Evolutionary conservation across 2,329 filamentous ascomycete genomes (phyloP).

Genomic region (Aspergillus glaucus): DNA sequence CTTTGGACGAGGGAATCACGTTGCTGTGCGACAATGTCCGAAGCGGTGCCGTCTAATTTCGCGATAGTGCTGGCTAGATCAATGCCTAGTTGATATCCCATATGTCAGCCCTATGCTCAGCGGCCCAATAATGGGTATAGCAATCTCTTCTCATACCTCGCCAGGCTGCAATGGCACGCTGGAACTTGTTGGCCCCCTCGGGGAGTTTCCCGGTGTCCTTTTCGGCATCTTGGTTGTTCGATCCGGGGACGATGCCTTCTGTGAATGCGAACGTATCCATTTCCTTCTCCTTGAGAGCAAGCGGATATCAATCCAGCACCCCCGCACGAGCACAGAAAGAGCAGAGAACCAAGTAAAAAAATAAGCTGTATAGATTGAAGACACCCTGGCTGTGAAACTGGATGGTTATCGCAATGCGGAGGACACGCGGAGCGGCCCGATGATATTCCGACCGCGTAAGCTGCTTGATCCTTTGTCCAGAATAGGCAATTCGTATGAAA

Average conservation of each 20-base stretch:
- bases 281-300: constrained; percentile 3
- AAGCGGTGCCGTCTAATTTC: constrained; percentile 84
- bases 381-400: not conserved
- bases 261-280: constrained; percentile 42
- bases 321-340: constrained; percentile 19
- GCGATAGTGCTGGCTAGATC: constrained; percentile 79
- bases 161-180: constrained; percentile 93
- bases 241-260: constrained; percentile 31
- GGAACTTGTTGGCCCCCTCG: constrained; percentile 82
- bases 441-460: constrained; percentile 25
- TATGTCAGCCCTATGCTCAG: constrained; percentile 2
- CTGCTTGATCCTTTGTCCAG: not conserved
- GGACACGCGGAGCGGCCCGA: constrained; percentile 30
- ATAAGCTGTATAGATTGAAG: not conserved
- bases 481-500: not conserved
- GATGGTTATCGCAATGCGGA: constrained; percentile 15
- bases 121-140: not conserved
- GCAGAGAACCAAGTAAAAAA: constrained; percentile 7
- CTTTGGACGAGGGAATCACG: constrained; percentile 91
- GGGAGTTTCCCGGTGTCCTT: constrained; percentile 25
- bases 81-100: constrained; percentile 55
- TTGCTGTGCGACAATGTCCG: constrained; percentile 88
- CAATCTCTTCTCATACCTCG: constrained; percentile 59
- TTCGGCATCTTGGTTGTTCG: constrained; percentile 21
- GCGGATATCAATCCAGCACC: constrained; percentile 10